Evolutionary conservation across 352 stramenopile genomes (phyloP).

Genomic region (Globisporangium cystogenes): DNA sequence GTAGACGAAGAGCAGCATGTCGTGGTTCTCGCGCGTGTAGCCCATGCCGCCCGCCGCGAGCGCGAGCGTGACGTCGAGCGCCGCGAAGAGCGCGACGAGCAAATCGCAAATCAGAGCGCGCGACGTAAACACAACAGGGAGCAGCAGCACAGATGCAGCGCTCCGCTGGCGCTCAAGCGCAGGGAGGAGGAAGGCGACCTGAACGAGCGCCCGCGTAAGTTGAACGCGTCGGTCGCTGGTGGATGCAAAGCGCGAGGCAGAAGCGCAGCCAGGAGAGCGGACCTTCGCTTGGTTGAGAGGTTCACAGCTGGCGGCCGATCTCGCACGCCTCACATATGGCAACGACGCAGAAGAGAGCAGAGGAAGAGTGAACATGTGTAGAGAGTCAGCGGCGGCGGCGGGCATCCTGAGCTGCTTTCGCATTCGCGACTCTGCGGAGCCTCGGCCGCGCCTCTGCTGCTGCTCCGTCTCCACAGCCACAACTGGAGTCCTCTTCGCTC

Average conservation of each 20-base stretch:
- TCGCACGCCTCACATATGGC: background rate
- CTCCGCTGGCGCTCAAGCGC: too few relatives aligned
- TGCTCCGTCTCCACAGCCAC: background rate
- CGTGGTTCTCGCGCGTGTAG: constrained; percentile 35
- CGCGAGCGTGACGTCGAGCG: constrained; percentile 19
- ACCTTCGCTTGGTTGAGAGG: too few relatives aligned
- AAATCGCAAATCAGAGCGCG: background rate
- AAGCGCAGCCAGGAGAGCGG: too few relatives aligned
- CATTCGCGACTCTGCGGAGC: background rate
- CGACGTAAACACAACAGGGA: too few relatives aligned
- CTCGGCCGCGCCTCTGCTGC: background rate
- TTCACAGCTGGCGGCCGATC: background rate
- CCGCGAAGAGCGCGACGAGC: constrained; percentile 22
- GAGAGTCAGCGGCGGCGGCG: too few relatives aligned
- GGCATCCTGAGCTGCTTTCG: background rate
- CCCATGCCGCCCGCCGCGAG: constrained; percentile 15
- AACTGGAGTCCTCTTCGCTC: background rate
- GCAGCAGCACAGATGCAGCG: too few relatives aligned
- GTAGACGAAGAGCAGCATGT: constrained; percentile 34
- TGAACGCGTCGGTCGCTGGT: too few relatives aligned
- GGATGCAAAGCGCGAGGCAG: too few relatives aligned
- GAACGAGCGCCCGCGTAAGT: too few relatives aligned
- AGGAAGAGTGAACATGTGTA: background rate
- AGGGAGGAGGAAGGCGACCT: too few relatives aligned
- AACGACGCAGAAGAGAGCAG: background rate